These are phyloP conservation scores for Solanum clarkiae DNA, from an alignment of 257 asterid genomes.

Conservation along the genomic window DNA sequence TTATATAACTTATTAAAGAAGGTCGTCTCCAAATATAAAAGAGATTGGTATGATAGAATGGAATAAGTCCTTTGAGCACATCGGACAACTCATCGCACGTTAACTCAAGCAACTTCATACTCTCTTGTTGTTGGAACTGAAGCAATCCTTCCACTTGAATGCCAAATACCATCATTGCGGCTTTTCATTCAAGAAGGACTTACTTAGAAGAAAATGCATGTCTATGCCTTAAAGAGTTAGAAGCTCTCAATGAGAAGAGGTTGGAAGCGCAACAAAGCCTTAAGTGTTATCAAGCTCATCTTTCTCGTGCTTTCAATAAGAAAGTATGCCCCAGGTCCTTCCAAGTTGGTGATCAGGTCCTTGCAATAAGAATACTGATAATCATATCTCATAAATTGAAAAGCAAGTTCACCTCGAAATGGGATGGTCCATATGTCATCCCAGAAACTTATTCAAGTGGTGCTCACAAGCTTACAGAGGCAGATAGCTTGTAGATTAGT, in stretches of 20 bases:
- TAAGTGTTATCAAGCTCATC: neutral
- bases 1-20: neutral
- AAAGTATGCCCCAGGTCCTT: neutral
- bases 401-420: neutral
- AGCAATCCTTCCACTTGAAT: neutral
- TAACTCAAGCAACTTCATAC: neutral
- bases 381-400: neutral
- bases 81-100: neutral
- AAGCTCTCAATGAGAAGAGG: neutral
- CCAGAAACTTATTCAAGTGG: neutral
- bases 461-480: neutral
- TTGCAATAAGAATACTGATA: neutral
- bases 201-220: neutral
- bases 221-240: neutral
- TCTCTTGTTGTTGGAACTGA: neutral
- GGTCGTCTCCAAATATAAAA: neutral
- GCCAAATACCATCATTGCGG: neutral
- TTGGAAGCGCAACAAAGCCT: neutral
- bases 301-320: neutral
- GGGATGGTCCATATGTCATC: neutral
- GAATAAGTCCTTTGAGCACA: neutral
- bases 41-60: neutral
- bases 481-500: neutral
- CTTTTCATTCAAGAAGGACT: neutral
- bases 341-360: neutral